Conservation (phyloP, 495 filamentous ascomycete species). For the Aspergillus heteromorphus region DNA sequence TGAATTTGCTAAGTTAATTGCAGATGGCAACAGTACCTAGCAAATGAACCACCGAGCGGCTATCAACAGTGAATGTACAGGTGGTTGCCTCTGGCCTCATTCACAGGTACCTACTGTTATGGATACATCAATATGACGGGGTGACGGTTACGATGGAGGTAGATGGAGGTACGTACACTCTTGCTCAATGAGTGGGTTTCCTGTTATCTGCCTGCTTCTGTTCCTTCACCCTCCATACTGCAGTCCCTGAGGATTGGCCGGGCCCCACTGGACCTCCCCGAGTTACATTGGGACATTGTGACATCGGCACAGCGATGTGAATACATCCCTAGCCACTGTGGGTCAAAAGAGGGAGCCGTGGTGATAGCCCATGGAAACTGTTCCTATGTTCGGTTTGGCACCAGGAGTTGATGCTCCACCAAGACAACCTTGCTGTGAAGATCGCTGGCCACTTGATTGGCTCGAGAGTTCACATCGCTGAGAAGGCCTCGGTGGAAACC, state of each 20-base stretch:
- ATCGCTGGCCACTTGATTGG: background rate
- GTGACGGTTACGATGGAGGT: background rate
- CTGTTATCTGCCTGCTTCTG: background rate
- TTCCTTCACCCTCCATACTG: background rate
- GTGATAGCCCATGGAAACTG: conserved; percentile 11
- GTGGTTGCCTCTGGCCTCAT: background rate
- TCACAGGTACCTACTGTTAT: background rate
- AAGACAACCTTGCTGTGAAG: background rate
- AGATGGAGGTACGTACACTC: background rate
- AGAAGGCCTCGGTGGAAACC: background rate
- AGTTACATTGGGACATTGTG: background rate
- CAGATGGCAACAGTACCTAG: background rate
- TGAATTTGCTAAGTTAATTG: background rate
- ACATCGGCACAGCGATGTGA: background rate
- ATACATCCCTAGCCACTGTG: background rate
- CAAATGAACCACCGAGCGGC: background rate
- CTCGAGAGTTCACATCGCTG: background rate
- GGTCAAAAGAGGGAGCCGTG: background rate
- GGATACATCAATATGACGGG: background rate
- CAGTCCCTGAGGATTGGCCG: background rate
- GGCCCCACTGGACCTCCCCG: background rate
- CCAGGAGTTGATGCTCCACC: conserved; percentile 5
- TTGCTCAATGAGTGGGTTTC: background rate
- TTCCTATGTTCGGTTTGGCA: conserved; percentile 32
- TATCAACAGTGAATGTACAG: background rate